A percentile compares a stretch with the other conserved stretches of the same genome.
Conservation (phyloP, 768 basidiomycete species). For the Hericium rajendrae region DNA sequence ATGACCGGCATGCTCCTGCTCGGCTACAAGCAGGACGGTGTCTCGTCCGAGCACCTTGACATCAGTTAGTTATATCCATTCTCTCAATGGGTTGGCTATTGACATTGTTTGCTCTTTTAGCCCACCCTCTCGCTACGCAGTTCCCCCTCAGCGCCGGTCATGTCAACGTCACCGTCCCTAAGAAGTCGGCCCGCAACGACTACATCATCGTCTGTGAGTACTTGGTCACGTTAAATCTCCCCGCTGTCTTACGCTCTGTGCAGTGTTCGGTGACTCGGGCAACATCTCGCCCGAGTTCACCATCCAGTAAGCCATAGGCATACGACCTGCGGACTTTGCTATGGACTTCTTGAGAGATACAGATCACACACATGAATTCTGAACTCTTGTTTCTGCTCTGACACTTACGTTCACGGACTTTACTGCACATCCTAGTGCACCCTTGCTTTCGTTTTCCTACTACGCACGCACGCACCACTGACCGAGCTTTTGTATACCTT, state of each 20-base stretch:
- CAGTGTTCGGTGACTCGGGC: constrained; percentile 10
- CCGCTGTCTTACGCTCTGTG: not conserved
- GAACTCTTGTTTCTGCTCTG: not conserved
- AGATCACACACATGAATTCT: not conserved
- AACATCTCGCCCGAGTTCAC: constrained; percentile 8
- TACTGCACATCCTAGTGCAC: not conserved
- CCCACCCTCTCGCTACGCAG: constrained; percentile 31
- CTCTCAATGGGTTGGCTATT: not conserved
- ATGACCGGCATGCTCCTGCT: constrained; percentile 1
- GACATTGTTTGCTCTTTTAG: constrained; percentile 17
- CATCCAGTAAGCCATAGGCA: not conserved
- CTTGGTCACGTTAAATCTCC: not conserved
- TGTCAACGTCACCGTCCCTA: constrained; percentile 31
- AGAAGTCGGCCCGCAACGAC: constrained; percentile 25
- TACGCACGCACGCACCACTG: not conserved
- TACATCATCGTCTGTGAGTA: constrained; percentile 39
- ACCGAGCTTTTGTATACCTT: not conserved
- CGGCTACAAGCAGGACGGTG: not conserved
- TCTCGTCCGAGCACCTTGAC: constrained; percentile 1
- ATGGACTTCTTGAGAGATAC: not conserved
- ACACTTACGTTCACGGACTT: not conserved
- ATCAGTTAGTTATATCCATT: not conserved
- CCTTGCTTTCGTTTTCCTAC: not conserved
- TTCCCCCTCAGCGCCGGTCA: constrained; percentile 31
- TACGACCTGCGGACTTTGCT: not conserved